These are phyloP conservation scores for Cercospora sesami DNA, from an alignment of 2,329 filamentous ascomycete genomes.

Conservation along the genomic window DNA sequence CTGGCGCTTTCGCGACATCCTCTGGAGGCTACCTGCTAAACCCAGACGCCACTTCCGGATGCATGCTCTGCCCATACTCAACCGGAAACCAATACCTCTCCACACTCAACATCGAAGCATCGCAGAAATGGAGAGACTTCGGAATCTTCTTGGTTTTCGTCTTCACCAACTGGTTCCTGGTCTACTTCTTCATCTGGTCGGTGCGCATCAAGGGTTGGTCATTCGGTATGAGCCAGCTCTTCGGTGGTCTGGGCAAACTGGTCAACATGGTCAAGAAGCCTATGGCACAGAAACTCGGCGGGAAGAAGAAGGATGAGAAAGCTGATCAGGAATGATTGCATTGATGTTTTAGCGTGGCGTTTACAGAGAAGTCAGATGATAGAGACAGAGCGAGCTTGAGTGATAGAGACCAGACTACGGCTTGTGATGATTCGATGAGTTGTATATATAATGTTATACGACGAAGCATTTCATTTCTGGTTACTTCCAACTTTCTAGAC, in stretches of 20 bases:
- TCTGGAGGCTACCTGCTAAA: slow-evolving; percentile 66
- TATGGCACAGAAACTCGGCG: slow-evolving; percentile 30
- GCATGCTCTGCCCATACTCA: slow-evolving; percentile 69
- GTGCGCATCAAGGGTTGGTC: slow-evolving; percentile 69
- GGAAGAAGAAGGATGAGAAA: slow-evolving; percentile 23
- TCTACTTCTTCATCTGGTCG: slow-evolving; percentile 66
- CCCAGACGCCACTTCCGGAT: slow-evolving; percentile 57
- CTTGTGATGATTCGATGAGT: background rate
- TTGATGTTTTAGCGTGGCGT: slow-evolving; percentile 8
- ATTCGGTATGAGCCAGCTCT: slow-evolving; percentile 65
- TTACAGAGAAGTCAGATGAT: background rate
- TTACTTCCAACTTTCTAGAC: background rate
- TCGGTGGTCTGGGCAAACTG: slow-evolving; percentile 49
- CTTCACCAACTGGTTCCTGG: slow-evolving; percentile 62
- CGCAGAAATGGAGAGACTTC: slow-evolving; percentile 71
- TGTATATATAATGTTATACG: background rate
- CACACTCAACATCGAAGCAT: slow-evolving; percentile 55
- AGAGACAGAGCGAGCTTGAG: background rate
- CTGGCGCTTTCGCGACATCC: slow-evolving; percentile 57
- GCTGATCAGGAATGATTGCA: background rate
- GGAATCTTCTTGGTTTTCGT: slow-evolving; percentile 70
- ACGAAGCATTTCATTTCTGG: background rate
- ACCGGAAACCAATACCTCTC: slow-evolving; percentile 67
- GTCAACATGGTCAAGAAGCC: slow-evolving; percentile 41
- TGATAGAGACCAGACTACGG: background rate